A percentile compares a stretch with the other conserved stretches of the same genome.
Evolutionary conservation across 192 early-diverging fungal genomes (phyloP).

Genomic region (Coemansia javaensis): DNA sequence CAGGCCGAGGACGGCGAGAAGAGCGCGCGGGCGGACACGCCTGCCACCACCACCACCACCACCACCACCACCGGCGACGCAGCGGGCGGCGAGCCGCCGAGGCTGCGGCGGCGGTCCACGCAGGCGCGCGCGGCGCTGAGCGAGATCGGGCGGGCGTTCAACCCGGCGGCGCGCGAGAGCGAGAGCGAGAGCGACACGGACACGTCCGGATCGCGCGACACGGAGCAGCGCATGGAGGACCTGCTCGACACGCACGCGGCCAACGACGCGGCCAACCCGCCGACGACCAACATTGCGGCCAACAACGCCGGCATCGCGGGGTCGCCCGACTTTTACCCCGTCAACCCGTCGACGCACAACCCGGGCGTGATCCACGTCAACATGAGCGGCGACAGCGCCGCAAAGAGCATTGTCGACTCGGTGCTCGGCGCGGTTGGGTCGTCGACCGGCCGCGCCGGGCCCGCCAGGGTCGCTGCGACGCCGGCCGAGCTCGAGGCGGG

Average conservation of each 20-base stretch:
- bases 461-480: background rate
- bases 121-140: constrained; percentile 17
- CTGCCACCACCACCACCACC: too few relatives aligned
- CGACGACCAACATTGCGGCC: constrained; percentile 34
- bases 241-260: constrained; percentile 26
- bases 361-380: constrained; percentile 46
- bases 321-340: constrained; percentile 31
- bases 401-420: constrained; percentile 45
- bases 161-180: constrained; percentile 12
- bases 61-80: too few relatives aligned
- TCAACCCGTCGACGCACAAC: constrained; percentile 41
- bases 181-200: constrained; percentile 24
- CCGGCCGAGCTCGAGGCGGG: constrained; percentile 40
- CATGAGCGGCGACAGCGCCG: constrained; percentile 45
- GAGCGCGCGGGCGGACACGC: background rate
- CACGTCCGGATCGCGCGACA: constrained; percentile 4
- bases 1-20: constrained; percentile 8
- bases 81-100: constrained; percentile 14
- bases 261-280: constrained; percentile 25
- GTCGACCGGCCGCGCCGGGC: constrained; percentile 14
- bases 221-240: constrained; percentile 37
- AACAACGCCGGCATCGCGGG: constrained; percentile 44
- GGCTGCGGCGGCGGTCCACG: constrained; percentile 35
- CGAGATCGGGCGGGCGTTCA: constrained; percentile 24
- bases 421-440: constrained; percentile 33